phyloP scores from a whole-genome alignment of 169 alveolate species.

The Theileria parva region DNA sequence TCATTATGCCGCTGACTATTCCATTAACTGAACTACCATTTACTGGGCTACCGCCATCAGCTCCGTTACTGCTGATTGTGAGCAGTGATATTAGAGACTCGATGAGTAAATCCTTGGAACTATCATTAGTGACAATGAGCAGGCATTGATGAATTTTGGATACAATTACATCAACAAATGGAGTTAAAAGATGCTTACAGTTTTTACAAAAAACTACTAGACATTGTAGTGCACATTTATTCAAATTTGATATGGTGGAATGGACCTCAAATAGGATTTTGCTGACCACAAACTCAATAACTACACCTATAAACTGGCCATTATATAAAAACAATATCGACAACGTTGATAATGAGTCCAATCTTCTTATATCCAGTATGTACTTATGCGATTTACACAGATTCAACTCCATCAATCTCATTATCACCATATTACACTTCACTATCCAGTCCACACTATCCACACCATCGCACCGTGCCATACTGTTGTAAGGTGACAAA shows the following conservation, averaged over 20 bases:
- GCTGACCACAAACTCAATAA: slow-evolving; percentile 43
- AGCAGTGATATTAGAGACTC: slow-evolving; percentile 54
- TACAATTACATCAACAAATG: slow-evolving; percentile 47
- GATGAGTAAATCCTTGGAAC: slow-evolving; percentile 30
- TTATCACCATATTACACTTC: slow-evolving; percentile 19
- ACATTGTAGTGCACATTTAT: slow-evolving; percentile 39
- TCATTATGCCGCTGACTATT: not conserved
- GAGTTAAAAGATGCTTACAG: slow-evolving; percentile 25
- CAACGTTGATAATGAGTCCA: slow-evolving; percentile 29
- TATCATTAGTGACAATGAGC: slow-evolving; percentile 32
- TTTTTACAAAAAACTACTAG: slow-evolving; percentile 53
- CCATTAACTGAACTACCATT: not conserved
- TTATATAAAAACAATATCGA: slow-evolving; percentile 43
- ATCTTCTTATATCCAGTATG: slow-evolving; percentile 51
- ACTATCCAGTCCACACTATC: slow-evolving; percentile 32
- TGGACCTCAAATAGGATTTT: slow-evolving; percentile 19
- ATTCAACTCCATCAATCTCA: slow-evolving; percentile 37
- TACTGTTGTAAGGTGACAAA: slow-evolving; percentile 16
- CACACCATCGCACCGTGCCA: slow-evolving; percentile 11
- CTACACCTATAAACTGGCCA: slow-evolving; percentile 34
- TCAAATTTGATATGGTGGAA: slow-evolving; percentile 20
- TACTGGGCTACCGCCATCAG: slow-evolving; percentile 13
- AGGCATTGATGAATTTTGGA: slow-evolving; percentile 39
- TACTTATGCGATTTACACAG: slow-evolving; percentile 53
- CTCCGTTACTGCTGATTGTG: slow-evolving; percentile 32